phyloP scores from a whole-genome alignment of 768 basidiomycete species.

The Tephrocybe sp. region DNA sequence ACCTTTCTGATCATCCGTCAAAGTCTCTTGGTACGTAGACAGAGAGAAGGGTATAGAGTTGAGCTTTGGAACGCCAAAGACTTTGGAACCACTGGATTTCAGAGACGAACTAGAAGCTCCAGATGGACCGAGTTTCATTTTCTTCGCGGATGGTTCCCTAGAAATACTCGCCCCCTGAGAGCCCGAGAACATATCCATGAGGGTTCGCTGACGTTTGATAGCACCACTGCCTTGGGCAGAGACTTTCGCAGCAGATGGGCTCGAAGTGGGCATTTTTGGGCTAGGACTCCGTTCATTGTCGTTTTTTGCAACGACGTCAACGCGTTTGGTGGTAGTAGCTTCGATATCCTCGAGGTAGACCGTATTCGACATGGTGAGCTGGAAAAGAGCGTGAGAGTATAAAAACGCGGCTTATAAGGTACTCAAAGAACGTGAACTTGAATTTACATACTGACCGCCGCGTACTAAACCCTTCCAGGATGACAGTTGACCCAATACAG shows the following conservation, averaged over 20 bases:
- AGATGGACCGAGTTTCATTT: slow-evolving; percentile 35
- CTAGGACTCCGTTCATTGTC: slow-evolving; percentile 9
- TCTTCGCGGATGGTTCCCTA: slow-evolving; percentile 40
- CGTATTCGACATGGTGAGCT: slow-evolving; percentile 12
- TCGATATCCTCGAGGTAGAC: slow-evolving; percentile 49
- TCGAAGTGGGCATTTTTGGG: neutral
- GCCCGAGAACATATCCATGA: slow-evolving; percentile 59
- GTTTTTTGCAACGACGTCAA: slow-evolving; percentile 5
- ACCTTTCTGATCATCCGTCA: slow-evolving; percentile 54
- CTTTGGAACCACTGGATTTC: slow-evolving; percentile 7
- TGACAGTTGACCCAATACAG: too few species aligned
- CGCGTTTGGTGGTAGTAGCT: neutral
- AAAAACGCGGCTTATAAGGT: slow-evolving; percentile 12
- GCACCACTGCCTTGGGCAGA: slow-evolving; percentile 6
- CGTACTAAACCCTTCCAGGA: too few species aligned
- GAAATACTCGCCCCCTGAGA: slow-evolving; percentile 21
- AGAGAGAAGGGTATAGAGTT: slow-evolving; percentile 72
- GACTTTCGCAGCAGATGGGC: slow-evolving; percentile 1
- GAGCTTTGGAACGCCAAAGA: slow-evolving; percentile 31
- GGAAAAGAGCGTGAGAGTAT: neutral
- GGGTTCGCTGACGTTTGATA: slow-evolving; percentile 58
- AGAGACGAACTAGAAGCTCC: slow-evolving; percentile 17
- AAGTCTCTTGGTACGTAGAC: slow-evolving; percentile 45
- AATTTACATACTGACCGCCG: neutral
- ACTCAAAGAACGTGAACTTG: slow-evolving; percentile 6